Base-by-base conservation (phyloP, 2,329 filamentous ascomycete species). In the Atkinsonella texensis region DNA sequence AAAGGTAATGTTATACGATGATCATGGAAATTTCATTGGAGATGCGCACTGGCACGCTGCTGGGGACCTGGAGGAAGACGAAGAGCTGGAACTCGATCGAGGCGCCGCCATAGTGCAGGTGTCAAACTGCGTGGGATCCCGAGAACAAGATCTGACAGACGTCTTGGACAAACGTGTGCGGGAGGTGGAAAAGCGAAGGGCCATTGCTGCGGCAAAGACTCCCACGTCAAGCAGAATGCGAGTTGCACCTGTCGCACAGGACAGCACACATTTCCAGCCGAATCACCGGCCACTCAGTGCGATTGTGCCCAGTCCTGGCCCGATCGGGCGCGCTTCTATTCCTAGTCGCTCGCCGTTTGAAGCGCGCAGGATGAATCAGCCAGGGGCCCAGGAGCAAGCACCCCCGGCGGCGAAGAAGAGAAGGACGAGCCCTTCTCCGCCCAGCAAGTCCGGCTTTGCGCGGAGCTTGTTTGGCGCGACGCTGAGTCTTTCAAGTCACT, bases 1-100 rank as follows among this genome's bases (percentile, higher is more conserved):
- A 63, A 82, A 88, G 4, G 74, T 93, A 54, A 94, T 96, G 87
- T 87, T 94, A 7, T 91, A 93, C 60, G 89, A 95, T 65, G 82
- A 87, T 46, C 73, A 79, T 2, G 81, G 86, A 0, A 88, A 90
- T 63, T 88, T 84, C 57, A 77, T 96, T 31, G 90, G 89, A 3
- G 90, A 95, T 64, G 80, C 82, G 33, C 88, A 95, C 67, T 93
- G 87, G 83, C 81, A 81, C 43, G 76, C 82, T 45, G 76, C 79
- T 49, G 77, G 76, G 39, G 76, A 79, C n/a, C 70, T 95, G 20
- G 79, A 79, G 35, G 86, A 93, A 53, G 90, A 89, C 6, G 87
- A 95, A 55, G 89, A 95, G 66, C 65, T 96, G 49, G 76, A 81
- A 52, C 72, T 96, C 49, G 89, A 95, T 58, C 79, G 83, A 48